phyloP scores from a whole-genome alignment of 1,284 basidiomycete genomes.

The Boletus semigastroideus region DNA sequence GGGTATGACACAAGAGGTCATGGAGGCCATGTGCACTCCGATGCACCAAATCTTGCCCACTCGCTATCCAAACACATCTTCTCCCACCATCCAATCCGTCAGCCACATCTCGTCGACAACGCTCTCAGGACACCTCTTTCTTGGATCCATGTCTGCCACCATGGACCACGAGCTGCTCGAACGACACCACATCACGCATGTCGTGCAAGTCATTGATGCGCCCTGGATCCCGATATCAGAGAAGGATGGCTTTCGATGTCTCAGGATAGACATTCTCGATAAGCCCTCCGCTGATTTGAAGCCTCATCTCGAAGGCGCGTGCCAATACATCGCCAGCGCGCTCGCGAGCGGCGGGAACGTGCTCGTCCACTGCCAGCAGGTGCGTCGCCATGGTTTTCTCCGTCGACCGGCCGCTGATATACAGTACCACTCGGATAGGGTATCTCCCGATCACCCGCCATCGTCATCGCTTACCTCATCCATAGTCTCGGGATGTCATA shows the following conservation, averaged over 20 bases:
- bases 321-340: constrained; percentile 53
- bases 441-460: constrained; percentile 64
- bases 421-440: constrained; percentile 40
- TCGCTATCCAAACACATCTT: constrained; percentile 23
- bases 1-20: constrained; percentile 63
- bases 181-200: constrained; percentile 50
- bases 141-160: constrained; percentile 55
- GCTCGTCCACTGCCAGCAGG: constrained; percentile 69
- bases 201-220: constrained; percentile 70
- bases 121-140: constrained; percentile 44
- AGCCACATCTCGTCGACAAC: constrained; percentile 13
- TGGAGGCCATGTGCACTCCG: constrained; percentile 78
- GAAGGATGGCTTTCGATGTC: constrained; percentile 56
- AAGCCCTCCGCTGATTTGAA: constrained; percentile 49
- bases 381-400: constrained; percentile 29
- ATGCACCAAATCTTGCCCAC: constrained; percentile 69
- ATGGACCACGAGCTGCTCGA: constrained; percentile 50
- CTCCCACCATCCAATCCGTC: constrained; percentile 26
- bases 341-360: constrained; percentile 52
- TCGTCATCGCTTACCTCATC: constrained; percentile 69
- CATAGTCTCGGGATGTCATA: constrained; percentile 65
- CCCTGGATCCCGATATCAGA: constrained; percentile 64
- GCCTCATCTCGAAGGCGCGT: constrained; percentile 55
- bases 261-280: constrained; percentile 67
- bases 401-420: background rate